Evolutionary conservation across 306 rosid genomes (phyloP).

Genomic region (Senna tora): DNA sequence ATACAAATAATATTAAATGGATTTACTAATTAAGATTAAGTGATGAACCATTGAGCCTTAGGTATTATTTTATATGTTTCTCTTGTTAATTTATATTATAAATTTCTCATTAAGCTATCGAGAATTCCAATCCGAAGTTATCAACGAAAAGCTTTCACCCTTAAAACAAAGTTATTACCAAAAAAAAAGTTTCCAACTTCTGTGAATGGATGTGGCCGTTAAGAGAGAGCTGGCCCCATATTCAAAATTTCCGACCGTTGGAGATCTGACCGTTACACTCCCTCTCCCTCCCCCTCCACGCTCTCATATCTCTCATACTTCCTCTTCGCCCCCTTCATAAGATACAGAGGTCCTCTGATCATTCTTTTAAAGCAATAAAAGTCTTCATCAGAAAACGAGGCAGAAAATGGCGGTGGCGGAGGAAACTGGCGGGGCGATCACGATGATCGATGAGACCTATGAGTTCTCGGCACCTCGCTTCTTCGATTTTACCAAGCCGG

Average conservation of each 20-base stretch:
- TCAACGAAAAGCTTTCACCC: too few species aligned
- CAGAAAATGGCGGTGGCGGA: conserved; percentile 52
- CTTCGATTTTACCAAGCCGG: conserved; percentile 70
- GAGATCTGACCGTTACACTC: conserved; percentile 17
- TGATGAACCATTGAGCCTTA: too few species aligned
- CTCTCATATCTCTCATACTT: neutral
- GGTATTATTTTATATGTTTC: too few species aligned
- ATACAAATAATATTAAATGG: too few species aligned
- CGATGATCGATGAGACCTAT: conserved; percentile 67
- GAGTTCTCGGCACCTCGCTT: conserved; percentile 93
- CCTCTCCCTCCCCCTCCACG: neutral
- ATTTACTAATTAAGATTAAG: too few species aligned
- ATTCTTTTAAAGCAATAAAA: conserved; percentile 5
- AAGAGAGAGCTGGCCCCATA: conserved; percentile 1
- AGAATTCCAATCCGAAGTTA: too few species aligned
- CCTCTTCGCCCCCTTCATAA: neutral
- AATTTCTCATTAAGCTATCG: too few species aligned
- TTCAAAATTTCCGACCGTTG: conserved; percentile 26
- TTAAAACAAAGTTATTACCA: too few species aligned
- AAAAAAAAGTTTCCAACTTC: too few species aligned
- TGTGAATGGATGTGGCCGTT: neutral
- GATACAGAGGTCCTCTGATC: neutral
- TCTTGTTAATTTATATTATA: too few species aligned
- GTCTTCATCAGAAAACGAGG: neutral
- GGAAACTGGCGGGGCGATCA: conserved; percentile 37